These are phyloP conservation scores for Garcia nutans DNA, from an alignment of 345 rosid species.

Conservation along the genomic window DNA sequence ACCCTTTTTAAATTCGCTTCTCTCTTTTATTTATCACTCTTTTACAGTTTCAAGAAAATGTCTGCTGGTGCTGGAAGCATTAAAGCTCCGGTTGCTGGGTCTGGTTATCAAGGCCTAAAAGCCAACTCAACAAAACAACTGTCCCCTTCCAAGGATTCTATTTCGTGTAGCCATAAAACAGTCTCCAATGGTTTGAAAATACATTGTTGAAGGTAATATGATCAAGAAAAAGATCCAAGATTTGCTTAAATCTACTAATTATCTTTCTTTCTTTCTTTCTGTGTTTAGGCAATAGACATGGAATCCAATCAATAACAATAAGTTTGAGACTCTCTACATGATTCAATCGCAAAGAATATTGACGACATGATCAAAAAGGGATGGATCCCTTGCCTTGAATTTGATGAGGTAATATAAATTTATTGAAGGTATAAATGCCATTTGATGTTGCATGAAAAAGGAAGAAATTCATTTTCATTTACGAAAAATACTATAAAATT, in stretches of 20 bases:
- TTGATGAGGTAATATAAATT: slow-evolving; percentile 48
- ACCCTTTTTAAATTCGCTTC: background rate
- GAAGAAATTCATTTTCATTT: background rate
- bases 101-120: slow-evolving; percentile 38
- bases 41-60: slow-evolving; percentile 29
- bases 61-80: slow-evolving; percentile 44
- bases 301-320: slow-evolving; percentile 62
- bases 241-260: background rate
- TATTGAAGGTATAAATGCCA: background rate
- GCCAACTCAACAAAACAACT: slow-evolving; percentile 25
- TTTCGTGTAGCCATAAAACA: slow-evolving; percentile 46
- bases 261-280: background rate
- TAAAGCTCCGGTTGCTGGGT: slow-evolving; percentile 32
- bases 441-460: background rate
- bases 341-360: slow-evolving; percentile 51
- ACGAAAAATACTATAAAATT: background rate
- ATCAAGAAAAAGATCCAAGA: background rate
- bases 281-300: slow-evolving; percentile 45
- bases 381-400: slow-evolving; percentile 74
- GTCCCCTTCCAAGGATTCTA: slow-evolving; percentile 32
- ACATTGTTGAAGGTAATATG: slow-evolving; percentile 57
- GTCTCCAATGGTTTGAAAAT: slow-evolving; percentile 53
- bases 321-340: slow-evolving; percentile 52
- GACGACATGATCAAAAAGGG: slow-evolving; percentile 65
- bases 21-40: slow-evolving; percentile 9